These are phyloP conservation scores for Candida easanensis DNA, from an alignment of 805 yeast species.

Conservation along the genomic window DNA sequence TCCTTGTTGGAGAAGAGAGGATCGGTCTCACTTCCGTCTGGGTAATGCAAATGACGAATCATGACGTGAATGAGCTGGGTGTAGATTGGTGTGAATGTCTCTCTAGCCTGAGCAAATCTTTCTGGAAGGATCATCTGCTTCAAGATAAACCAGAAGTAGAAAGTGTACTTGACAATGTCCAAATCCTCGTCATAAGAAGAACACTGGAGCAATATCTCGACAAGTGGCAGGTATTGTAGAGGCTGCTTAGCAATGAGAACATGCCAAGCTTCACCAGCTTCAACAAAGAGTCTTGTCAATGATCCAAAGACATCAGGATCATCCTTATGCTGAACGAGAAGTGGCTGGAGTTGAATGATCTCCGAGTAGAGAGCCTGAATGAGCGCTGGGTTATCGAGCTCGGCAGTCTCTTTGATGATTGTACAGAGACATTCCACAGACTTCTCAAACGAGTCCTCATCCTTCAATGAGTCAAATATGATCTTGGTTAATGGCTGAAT, in stretches of 20 bases:
- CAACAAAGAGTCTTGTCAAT: conserved; percentile 74
- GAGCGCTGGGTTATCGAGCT: conserved; percentile 59
- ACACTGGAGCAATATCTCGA: conserved; percentile 67
- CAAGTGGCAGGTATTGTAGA: conserved; percentile 64
- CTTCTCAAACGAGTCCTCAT: conserved; percentile 72
- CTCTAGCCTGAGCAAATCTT: conserved; percentile 51
- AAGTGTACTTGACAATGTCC: conserved; percentile 86
- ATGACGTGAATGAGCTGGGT: conserved; percentile 57
- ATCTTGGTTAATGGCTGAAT: conserved; percentile 63
- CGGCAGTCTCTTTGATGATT: conserved; percentile 77
- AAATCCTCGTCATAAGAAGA: conserved; percentile 76
- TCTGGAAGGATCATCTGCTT: conserved; percentile 64
- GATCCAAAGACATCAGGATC: conserved; percentile 59
- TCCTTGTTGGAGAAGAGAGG: conserved; percentile 69
- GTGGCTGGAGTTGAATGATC: conserved; percentile 57
- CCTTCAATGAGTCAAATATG: conserved; percentile 58
- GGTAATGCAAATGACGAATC: conserved; percentile 72
- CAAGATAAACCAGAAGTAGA: conserved; percentile 86
- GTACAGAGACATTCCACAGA: conserved; percentile 86
- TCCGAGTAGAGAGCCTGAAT: conserved; percentile 68
- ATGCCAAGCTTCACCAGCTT: conserved; percentile 96
- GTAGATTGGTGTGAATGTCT: conserved; percentile 52
- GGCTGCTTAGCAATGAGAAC: conserved; percentile 76
- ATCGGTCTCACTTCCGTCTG: conserved; percentile 40
- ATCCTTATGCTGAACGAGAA: conserved; percentile 41